A percentile compares a stretch with the other conserved stretches of the same genome.
phyloP scores from a whole-genome alignment of 495 filamentous ascomycete genomes.

The Aspergillus carlsbadensis region DNA sequence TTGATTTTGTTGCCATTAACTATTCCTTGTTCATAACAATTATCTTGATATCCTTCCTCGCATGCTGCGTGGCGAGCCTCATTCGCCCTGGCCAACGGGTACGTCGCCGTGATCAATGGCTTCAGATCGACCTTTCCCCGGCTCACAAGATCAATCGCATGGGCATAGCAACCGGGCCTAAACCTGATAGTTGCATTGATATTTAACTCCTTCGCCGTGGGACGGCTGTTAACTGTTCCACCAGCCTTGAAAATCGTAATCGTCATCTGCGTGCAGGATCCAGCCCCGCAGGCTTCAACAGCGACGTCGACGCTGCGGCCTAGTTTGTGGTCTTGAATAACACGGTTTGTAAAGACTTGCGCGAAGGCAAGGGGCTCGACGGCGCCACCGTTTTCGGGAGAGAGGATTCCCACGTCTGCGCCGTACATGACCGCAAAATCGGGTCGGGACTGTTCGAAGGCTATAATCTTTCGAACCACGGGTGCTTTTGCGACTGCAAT shows the following conservation, averaged over 20 bases:
- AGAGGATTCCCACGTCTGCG: not conserved
- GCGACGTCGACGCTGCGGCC: not conserved
- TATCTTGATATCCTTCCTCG: not conserved
- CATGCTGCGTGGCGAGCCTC: not conserved
- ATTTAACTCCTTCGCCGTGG: constrained; percentile 1
- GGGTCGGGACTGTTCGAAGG: not conserved
- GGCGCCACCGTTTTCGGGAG: not conserved
- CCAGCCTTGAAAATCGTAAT: not conserved
- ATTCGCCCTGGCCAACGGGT: not conserved
- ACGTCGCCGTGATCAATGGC: not conserved
- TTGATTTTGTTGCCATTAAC: not conserved
- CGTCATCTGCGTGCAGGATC: not conserved
- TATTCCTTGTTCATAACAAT: constrained; percentile 6
- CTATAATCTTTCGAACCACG: not conserved
- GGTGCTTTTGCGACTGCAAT: not conserved
- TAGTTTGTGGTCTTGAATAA: not conserved
- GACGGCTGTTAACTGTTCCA: not conserved
- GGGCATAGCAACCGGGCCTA: not conserved
- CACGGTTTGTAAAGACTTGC: not conserved
- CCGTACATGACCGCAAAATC: not conserved
- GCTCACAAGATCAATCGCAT: not conserved
- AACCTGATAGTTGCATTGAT: not conserved
- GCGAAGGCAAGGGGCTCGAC: not conserved
- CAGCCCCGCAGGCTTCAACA: not conserved
- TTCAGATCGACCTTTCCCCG: not conserved